Conservation (phyloP, 1,284 basidiomycete genomes). For the Boletus sp. region DNA sequence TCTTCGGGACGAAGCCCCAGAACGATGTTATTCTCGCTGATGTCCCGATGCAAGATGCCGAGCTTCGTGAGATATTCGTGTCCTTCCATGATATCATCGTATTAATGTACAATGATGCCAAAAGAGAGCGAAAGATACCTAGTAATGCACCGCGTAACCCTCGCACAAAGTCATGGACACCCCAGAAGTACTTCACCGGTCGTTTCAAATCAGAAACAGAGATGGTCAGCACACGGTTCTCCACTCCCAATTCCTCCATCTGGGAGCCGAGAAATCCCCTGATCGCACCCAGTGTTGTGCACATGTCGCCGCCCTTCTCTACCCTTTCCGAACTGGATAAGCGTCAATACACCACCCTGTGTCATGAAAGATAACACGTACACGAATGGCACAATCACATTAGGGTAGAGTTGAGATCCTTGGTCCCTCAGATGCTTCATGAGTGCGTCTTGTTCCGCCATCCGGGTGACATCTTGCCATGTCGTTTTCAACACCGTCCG, state of each 20-base stretch:
- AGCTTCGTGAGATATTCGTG: constrained; percentile 20
- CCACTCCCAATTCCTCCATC: not conserved
- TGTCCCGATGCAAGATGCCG: constrained; percentile 20
- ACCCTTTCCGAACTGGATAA: not conserved
- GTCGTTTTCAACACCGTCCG: constrained; percentile 9
- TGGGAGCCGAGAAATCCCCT: not conserved
- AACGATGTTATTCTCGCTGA: constrained; percentile 26
- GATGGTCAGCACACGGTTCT: constrained; percentile 6
- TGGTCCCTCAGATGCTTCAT: not conserved
- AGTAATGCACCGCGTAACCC: constrained; percentile 13
- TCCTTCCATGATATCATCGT: constrained; percentile 3
- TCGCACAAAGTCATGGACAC: constrained; percentile 19
- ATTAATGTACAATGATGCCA: not conserved
- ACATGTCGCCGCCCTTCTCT: not conserved
- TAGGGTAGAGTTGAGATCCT: not conserved
- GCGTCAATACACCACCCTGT: not conserved
- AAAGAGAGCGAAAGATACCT: constrained; percentile 1
- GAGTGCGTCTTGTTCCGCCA: not conserved
- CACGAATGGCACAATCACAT: constrained; percentile 6
- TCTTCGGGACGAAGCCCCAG: constrained; percentile 13
- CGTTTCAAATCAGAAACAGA: constrained; percentile 10
- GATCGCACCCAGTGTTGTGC: constrained; percentile 10
- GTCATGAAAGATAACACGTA: not conserved
- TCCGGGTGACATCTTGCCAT: constrained; percentile 12
- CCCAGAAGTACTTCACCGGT: constrained; percentile 20